These are phyloP conservation scores for Carex scoparia DNA, from an alignment of 176 grass and related monocot species.

Conservation along the genomic window DNA sequence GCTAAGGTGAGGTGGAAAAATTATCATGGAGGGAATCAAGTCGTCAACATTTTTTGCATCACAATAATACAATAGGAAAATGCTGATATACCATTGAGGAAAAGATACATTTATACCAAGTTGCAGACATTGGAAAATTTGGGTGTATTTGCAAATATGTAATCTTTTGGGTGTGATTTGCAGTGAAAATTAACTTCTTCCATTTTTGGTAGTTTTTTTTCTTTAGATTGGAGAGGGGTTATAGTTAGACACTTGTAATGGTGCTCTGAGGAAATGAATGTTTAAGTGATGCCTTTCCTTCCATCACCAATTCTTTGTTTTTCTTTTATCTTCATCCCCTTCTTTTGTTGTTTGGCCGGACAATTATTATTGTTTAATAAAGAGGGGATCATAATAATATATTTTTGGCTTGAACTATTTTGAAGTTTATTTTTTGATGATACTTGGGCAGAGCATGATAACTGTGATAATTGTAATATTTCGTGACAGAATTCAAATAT, in stretches of 20 bases:
- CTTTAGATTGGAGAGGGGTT: conserved; percentile 7
- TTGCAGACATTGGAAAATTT: not conserved
- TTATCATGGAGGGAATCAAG: conserved; percentile 3
- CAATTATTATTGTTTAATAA: conserved; percentile 44
- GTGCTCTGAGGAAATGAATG: conserved; percentile 25
- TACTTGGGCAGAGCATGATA: not conserved
- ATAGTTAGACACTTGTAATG: conserved; percentile 24
- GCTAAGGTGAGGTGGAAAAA: not conserved
- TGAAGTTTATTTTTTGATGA: not conserved
- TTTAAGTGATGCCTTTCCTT: conserved; percentile 33
- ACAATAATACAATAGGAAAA: not conserved
- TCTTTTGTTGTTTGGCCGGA: conserved; percentile 25
- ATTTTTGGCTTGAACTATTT: not conserved
- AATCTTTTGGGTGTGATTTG: conserved; percentile 14
- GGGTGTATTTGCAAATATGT: conserved; percentile 2
- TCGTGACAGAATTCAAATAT: not conserved
- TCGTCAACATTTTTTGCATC: not conserved
- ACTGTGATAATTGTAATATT: conserved; percentile 3
- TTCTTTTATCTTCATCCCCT: conserved; percentile 14
- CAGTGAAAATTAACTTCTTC: not conserved
- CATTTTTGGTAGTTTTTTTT: conserved; percentile 19
- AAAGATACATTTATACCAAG: not conserved
- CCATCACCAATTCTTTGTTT: conserved; percentile 30
- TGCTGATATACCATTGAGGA: not conserved
- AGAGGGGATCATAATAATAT: conserved; percentile 30